Conservation (phyloP, 495 filamentous ascomycete genomes). For the Echria macrotheca region DNA sequence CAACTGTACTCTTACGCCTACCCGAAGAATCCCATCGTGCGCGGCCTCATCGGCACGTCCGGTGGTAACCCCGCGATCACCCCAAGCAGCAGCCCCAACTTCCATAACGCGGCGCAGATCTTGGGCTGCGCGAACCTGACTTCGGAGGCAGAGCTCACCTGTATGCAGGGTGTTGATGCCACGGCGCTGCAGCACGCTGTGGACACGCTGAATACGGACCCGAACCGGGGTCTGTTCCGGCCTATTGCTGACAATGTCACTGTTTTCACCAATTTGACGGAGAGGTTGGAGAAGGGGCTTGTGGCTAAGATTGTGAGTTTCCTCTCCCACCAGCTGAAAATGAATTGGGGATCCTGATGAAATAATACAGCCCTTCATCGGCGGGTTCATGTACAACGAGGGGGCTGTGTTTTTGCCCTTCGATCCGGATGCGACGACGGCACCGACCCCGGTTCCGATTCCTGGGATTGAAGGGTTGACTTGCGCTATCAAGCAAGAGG, state of each 20-base stretch:
- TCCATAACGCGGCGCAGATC: slow-evolving; percentile 28
- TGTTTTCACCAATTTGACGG: slow-evolving; percentile 26
- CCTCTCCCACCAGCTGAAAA: no score
- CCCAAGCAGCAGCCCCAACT: slow-evolving; percentile 14
- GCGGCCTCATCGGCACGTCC: slow-evolving; percentile 47
- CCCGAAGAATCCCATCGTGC: slow-evolving; percentile 34
- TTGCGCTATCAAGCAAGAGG: neutral
- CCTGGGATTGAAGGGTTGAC: neutral
- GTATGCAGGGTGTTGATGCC: slow-evolving; percentile 35
- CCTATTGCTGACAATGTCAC: slow-evolving; percentile 23
- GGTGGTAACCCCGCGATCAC: slow-evolving; percentile 36
- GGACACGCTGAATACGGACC: neutral
- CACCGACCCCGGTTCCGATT: neutral
- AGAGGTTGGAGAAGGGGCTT: slow-evolving; percentile 19
- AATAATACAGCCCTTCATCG: slow-evolving; percentile 7
- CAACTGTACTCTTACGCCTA: slow-evolving; percentile 45
- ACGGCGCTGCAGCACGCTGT: neutral
- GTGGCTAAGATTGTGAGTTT: slow-evolving; percentile 12
- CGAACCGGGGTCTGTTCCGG: neutral
- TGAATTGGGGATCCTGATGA: neutral
- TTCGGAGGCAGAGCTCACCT: slow-evolving; percentile 36
- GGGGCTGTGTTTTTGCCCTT: slow-evolving; percentile 10
- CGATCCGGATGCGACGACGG: neutral
- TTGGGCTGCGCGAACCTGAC: slow-evolving; percentile 40
- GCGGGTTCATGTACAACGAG: slow-evolving; percentile 17